A percentile compares a stretch with the other conserved stretches of the same genome.
Conservation (phyloP, 371 early-diverging fungal species). For the Aphelidium insulamus region DNA sequence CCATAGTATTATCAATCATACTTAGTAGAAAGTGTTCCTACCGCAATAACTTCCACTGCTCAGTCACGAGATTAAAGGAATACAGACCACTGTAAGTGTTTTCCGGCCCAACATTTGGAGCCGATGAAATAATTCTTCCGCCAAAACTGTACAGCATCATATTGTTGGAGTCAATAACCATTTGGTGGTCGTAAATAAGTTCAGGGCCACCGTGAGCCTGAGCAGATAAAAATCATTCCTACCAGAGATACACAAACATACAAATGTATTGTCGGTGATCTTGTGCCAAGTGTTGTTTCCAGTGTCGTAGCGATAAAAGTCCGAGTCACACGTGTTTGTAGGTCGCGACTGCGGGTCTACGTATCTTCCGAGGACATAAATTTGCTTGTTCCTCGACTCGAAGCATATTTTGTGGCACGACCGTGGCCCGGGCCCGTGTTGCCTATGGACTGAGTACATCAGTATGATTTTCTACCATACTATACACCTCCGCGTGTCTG, state of each 20-base stretch:
- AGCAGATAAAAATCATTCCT: no score
- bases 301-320: slow-evolving; percentile 72
- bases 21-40: slow-evolving; percentile 14
- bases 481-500: slow-evolving; percentile 45
- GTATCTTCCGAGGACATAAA: slow-evolving; percentile 72
- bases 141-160: slow-evolving; percentile 72
- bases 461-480: no score
- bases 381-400: slow-evolving; percentile 39
- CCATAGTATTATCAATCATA: no score
- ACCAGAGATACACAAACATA: slow-evolving; percentile 9
- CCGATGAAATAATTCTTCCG: slow-evolving; percentile 40
- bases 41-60: slow-evolving; percentile 40
- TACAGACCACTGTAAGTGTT: slow-evolving; percentile 66
- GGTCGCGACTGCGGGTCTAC: slow-evolving; percentile 43
- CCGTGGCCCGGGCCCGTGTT: slow-evolving; percentile 68
- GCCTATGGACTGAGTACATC: slow-evolving; percentile 12
- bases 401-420: slow-evolving; percentile 83
- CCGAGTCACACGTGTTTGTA: slow-evolving; percentile 36
- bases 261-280: slow-evolving; percentile 47
- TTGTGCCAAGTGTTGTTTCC: slow-evolving; percentile 38
- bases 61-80: slow-evolving; percentile 32
- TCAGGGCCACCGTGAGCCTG: slow-evolving; percentile 59
- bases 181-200: slow-evolving; percentile 82
- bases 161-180: slow-evolving; percentile 52
- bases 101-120: slow-evolving; percentile 22